Conservation (phyloP, 108 stramenopile species). For the Pseudonitzschia multistriata region DNA sequence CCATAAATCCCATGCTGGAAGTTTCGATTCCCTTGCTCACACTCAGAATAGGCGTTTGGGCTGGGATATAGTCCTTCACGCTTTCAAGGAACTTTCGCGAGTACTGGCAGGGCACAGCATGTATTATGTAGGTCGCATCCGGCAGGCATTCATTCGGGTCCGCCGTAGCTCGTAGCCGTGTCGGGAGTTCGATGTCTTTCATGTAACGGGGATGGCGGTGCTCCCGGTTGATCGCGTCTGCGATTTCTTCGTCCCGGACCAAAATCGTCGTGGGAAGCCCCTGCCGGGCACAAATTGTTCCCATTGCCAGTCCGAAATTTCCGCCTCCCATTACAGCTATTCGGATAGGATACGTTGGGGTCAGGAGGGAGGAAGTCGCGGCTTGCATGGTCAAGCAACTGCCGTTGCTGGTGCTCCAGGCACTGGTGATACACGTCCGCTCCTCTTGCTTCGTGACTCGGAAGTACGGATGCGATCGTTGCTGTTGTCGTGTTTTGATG, state of each 20-base stretch:
- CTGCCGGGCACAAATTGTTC: slow-evolving; percentile 74
- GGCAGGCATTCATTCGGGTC: slow-evolving; percentile 70
- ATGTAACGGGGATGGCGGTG: slow-evolving; percentile 91
- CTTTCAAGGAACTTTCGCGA: slow-evolving; percentile 69
- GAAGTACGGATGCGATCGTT: background rate
- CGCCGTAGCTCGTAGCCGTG: slow-evolving; percentile 77
- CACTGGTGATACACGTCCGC: background rate
- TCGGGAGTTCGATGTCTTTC: slow-evolving; percentile 67
- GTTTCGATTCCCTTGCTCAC: slow-evolving; percentile 95
- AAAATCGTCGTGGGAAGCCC: slow-evolving; percentile 84
- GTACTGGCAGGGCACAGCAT: slow-evolving; percentile 95
- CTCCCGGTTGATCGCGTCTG: slow-evolving; percentile 77
- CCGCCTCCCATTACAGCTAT: slow-evolving; percentile 94
- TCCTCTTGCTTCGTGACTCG: background rate
- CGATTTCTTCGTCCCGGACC: slow-evolving; percentile 76
- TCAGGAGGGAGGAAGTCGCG: background rate
- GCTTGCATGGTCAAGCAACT: background rate
- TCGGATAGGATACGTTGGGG: slow-evolving; percentile 67
- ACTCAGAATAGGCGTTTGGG: slow-evolving; percentile 68
- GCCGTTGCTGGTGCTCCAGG: background rate
- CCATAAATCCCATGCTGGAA: slow-evolving; percentile 89
- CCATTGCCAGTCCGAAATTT: slow-evolving; percentile 93
- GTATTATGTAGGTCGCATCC: slow-evolving; percentile 93
- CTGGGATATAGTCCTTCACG: slow-evolving; percentile 69
- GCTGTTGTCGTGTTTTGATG: slow-evolving; percentile 4